Conservation (phyloP, 345 rosid species). For the Triadica sebifera region DNA sequence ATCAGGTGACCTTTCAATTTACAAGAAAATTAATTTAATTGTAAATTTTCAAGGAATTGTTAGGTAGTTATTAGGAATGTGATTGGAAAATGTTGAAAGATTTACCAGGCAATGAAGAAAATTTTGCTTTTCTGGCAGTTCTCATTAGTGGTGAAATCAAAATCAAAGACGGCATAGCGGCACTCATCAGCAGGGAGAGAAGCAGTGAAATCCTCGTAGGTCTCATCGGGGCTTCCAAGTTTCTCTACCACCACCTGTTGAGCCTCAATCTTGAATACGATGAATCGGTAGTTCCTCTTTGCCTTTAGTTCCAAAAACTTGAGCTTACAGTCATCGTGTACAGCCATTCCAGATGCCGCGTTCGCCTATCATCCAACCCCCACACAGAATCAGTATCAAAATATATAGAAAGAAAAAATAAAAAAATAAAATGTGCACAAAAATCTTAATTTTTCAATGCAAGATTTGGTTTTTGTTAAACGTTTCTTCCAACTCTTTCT, state of each 20-base stretch:
- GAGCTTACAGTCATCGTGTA: slow-evolving; percentile 82
- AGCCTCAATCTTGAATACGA: slow-evolving; percentile 73
- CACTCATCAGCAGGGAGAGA: slow-evolving; percentile 84
- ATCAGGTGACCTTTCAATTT: slow-evolving; percentile 72
- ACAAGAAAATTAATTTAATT: too few relatives aligned
- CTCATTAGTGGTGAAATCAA: slow-evolving; percentile 77
- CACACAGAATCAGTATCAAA: too few relatives aligned
- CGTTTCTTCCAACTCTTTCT: too few relatives aligned
- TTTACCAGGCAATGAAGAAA: slow-evolving; percentile 93
- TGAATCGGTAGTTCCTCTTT: slow-evolving; percentile 78
- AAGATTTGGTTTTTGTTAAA: too few relatives aligned
- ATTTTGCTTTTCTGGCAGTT: slow-evolving; percentile 99
- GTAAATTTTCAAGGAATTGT: too few relatives aligned
- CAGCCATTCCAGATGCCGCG: slow-evolving; percentile 95
- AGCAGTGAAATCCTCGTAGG: slow-evolving; percentile 69
- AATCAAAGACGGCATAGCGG: slow-evolving; percentile 89
- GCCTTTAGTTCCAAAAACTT: slow-evolving; percentile 82
- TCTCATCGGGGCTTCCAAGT: slow-evolving; percentile 62
- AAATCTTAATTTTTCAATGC: too few relatives aligned
- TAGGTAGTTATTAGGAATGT: too few relatives aligned
- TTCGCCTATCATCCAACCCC: slow-evolving; percentile 54
- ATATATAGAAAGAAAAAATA: too few relatives aligned
- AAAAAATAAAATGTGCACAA: too few relatives aligned
- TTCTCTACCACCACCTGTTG: slow-evolving; percentile 87
- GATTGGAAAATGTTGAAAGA: too few relatives aligned